Evolutionary conservation across 129 eudicot species (phyloP).

Genomic region (Escallonia rubra): DNA sequence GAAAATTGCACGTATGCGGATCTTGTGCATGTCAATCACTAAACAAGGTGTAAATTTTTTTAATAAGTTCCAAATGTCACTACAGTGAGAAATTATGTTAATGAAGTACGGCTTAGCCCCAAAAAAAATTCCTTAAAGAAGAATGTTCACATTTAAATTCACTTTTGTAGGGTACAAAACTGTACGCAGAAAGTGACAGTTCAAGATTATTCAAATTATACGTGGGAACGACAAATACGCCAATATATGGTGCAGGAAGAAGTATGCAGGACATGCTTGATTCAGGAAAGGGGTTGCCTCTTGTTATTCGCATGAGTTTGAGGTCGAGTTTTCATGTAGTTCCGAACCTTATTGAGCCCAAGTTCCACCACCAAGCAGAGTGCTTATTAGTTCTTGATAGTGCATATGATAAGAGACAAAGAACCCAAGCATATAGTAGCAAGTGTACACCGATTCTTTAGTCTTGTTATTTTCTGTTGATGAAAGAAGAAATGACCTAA

Average conservation of each 20-base stretch:
- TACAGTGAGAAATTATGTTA: too few relatives aligned
- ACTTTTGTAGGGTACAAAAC: constrained; percentile 33
- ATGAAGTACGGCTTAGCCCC: too few relatives aligned
- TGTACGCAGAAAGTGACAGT: constrained; percentile 45
- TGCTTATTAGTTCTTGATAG: constrained; percentile 37
- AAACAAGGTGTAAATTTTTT: too few relatives aligned
- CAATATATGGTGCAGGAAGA: constrained; percentile 90
- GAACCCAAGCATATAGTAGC: constrained; percentile 28
- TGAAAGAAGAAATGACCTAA: too few relatives aligned
- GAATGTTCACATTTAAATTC: too few relatives aligned
- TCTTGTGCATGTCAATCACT: too few relatives aligned
- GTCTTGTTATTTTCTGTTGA: not conserved
- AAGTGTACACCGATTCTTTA: constrained; percentile 25
- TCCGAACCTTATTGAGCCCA: constrained; percentile 44
- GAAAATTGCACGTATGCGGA: too few relatives aligned
- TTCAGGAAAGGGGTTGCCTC: constrained; percentile 50
- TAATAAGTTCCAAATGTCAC: too few relatives aligned
- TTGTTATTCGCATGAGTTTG: constrained; percentile 32
- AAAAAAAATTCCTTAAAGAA: too few relatives aligned
- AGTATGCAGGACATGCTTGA: constrained; percentile 76
- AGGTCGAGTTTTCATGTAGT: constrained; percentile 50
- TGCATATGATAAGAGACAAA: constrained; percentile 48
- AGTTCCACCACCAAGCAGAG: constrained; percentile 45
- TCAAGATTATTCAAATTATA: constrained; percentile 31
- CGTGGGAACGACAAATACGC: constrained; percentile 55